Evolutionary conservation across 345 rosid species (phyloP).

Genomic region (Nephelium lappaceum): DNA sequence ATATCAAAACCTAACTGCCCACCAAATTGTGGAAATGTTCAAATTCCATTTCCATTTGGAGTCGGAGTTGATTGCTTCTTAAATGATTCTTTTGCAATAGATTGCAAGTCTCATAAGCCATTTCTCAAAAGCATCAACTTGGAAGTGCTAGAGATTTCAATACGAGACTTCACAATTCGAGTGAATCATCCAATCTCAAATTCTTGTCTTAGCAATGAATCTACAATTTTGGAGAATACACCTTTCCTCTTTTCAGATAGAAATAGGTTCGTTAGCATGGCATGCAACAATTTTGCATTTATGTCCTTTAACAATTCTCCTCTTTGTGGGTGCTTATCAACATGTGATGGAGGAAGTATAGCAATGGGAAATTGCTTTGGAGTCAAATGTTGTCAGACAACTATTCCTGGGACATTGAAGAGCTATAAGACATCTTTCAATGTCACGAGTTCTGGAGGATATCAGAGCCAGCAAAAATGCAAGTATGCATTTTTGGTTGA

Average conservation of each 20-base stretch:
- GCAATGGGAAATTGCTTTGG: neutral
- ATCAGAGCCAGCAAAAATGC: neutral
- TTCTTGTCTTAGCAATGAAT: neutral
- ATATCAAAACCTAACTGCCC: neutral
- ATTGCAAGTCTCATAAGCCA: neutral
- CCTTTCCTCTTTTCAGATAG: neutral
- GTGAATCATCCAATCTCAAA: neutral
- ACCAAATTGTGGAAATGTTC: neutral
- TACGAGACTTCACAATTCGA: neutral
- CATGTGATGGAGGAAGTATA: neutral
- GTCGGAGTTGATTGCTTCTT: neutral
- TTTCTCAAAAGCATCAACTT: too few species aligned
- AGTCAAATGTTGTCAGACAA: neutral
- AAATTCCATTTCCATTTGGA: conserved; percentile 11
- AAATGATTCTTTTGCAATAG: neutral
- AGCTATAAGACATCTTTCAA: too few species aligned
- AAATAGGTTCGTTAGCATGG: neutral
- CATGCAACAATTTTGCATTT: neutral
- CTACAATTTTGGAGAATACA: neutral
- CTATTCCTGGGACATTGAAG: too few species aligned
- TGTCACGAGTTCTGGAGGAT: neutral
- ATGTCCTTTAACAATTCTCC: neutral
- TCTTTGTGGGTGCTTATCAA: neutral
- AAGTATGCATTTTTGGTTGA: neutral
- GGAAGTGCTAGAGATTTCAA: too few species aligned